A percentile compares a stretch with the other conserved stretches of the same genome.
These are phyloP conservation scores for Trichoderma breve DNA, from an alignment of 2,329 filamentous ascomycete species.

Conservation along the genomic window DNA sequence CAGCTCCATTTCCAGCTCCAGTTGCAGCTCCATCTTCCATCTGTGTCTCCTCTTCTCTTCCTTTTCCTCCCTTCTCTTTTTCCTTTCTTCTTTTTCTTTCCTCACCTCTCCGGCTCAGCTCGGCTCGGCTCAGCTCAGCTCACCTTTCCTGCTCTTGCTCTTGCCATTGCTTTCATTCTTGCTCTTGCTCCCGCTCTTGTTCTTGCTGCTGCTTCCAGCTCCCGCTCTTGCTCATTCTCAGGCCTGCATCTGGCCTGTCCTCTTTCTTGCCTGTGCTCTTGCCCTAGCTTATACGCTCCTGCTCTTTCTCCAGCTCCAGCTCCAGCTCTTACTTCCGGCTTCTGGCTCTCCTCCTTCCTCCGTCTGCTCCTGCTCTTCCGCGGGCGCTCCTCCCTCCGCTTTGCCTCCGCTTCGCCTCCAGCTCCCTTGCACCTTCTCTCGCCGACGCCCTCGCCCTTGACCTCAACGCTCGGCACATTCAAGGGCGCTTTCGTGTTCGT, in stretches of 20 bases:
- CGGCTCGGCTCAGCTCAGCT: neutral
- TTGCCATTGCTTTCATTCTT: neutral
- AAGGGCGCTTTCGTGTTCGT: no score
- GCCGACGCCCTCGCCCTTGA: neutral
- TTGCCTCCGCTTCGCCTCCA: slow-evolving; percentile 13
- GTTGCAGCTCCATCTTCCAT: neutral
- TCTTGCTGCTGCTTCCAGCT: neutral
- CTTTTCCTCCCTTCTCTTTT: neutral
- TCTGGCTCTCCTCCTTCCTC: neutral
- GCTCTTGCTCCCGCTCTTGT: neutral
- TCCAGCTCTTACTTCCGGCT: neutral
- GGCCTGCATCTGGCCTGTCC: neutral
- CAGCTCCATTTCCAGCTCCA: neutral
- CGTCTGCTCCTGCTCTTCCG: neutral
- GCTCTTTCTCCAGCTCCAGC: neutral
- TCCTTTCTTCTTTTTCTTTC: neutral
- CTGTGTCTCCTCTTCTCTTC: neutral
- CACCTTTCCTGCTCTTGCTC: neutral
- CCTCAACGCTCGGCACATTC: neutral
- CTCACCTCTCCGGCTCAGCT: neutral
- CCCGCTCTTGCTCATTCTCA: neutral
- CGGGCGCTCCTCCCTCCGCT: slow-evolving; percentile 15
- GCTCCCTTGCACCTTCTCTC: slow-evolving; percentile 14
- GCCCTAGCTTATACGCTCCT: neutral
- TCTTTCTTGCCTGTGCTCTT: neutral